These are phyloP conservation scores for Yarrowia sp. DNA, from an alignment of 805 yeast species.

Conservation along the genomic window DNA sequence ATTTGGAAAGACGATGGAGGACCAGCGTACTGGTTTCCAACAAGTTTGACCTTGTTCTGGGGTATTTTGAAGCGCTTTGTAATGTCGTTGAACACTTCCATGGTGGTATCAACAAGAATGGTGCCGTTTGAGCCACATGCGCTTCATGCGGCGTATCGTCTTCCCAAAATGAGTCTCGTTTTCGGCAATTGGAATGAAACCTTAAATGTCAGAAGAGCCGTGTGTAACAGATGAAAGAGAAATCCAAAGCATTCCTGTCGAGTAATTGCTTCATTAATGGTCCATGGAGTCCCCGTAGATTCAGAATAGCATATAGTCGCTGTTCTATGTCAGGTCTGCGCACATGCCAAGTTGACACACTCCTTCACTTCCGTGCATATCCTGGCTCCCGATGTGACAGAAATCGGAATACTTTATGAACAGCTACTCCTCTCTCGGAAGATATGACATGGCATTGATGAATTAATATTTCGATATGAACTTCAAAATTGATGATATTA, in stretches of 20 bases:
- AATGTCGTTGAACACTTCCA: not conserved
- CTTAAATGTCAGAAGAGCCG: not conserved
- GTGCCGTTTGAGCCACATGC: not conserved
- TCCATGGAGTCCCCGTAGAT: too few species aligned
- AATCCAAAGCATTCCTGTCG: too few species aligned
- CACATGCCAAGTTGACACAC: not conserved
- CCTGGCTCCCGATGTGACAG: too few species aligned
- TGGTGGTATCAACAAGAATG: not conserved
- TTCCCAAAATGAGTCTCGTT: not conserved
- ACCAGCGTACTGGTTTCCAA: not conserved
- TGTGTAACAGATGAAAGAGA: not conserved
- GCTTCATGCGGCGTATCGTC: not conserved
- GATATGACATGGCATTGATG: not conserved
- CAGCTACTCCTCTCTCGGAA: not conserved
- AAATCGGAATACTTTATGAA: too few species aligned
- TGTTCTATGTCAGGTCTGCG: not conserved
- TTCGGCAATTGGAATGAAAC: not conserved
- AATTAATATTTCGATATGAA: not conserved
- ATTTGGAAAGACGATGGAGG: conserved; percentile 2
- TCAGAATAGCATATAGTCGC: not conserved
- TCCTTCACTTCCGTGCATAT: too few species aligned
- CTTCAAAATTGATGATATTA: not conserved
- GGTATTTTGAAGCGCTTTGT: not conserved
- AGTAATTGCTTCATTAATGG: not conserved
- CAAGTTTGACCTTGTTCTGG: not conserved